phyloP scores from a whole-genome alignment of 1,139 yeast species.

The Schwanniomyces etchellsii region DNA sequence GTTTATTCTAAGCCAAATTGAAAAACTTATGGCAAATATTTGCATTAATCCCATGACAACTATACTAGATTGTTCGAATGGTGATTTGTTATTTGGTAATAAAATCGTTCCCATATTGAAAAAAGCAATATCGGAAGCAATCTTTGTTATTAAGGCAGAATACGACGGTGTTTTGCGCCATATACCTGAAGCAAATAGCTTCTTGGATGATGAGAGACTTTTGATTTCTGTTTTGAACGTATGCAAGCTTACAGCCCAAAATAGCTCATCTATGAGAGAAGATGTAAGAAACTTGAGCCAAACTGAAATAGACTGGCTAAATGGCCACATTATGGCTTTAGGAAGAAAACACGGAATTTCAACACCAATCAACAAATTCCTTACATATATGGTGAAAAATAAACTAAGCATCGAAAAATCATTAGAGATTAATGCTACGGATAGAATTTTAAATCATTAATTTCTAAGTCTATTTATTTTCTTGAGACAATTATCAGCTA shows the following conservation, averaged over 20 bases:
- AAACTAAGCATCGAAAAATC: constrained; percentile 31
- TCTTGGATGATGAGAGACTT: constrained; percentile 39
- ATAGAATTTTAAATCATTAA: constrained; percentile 3
- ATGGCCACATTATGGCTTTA: constrained; percentile 59
- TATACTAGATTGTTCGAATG: constrained; percentile 64
- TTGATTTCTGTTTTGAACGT: constrained; percentile 42
- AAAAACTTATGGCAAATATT: constrained; percentile 69
- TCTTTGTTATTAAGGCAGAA: constrained; percentile 31
- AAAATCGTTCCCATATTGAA: constrained; percentile 27
- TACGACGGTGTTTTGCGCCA: constrained; percentile 21
- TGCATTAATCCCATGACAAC: constrained; percentile 75
- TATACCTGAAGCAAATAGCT: constrained; percentile 31
- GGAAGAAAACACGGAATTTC: constrained; percentile 39
- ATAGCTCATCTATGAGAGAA: constrained; percentile 85
- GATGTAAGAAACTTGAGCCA: constrained; percentile 57
- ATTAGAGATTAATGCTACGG: constrained; percentile 19
- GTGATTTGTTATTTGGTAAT: constrained; percentile 47
- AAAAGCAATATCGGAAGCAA: constrained; percentile 43
- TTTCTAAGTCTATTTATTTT: constrained; percentile 2
- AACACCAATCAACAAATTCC: constrained; percentile 43
- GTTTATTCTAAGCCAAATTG: constrained; percentile 59
- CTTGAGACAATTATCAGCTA: constrained; percentile 13
- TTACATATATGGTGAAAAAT: constrained; percentile 43
- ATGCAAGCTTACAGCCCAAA: constrained; percentile 43
- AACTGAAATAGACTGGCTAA: constrained; percentile 77